Percentiles rank a stretch among this genome's conserved stretches.
phyloP scores from a whole-genome alignment of 106 monocot genomes.

The Iris macrosiphon region DNA sequence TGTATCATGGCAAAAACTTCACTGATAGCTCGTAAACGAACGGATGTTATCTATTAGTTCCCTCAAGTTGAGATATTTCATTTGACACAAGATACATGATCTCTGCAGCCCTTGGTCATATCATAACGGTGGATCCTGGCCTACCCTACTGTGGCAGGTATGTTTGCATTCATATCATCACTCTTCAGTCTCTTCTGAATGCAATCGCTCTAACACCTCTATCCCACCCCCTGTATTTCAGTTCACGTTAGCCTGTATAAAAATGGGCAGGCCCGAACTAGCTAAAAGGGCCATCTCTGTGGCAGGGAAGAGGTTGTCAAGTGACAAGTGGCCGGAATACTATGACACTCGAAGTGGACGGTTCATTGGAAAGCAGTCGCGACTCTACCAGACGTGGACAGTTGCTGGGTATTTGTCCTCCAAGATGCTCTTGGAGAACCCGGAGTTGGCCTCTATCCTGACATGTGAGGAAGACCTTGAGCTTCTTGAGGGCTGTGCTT shows the following conservation, averaged over 20 bases:
- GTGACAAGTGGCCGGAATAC: conserved; percentile 77
- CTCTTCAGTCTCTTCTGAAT: too few relatives aligned
- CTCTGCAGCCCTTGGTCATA: conserved; percentile 74
- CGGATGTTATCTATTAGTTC: too few relatives aligned
- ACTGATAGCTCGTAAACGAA: too few relatives aligned
- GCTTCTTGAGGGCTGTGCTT: conserved; percentile 59
- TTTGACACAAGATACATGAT: too few relatives aligned
- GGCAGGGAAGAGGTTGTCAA: conserved; percentile 53
- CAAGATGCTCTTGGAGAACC: conserved; percentile 69
- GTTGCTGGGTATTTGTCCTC: conserved; percentile 72
- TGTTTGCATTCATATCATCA: too few relatives aligned
- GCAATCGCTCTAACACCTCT: too few relatives aligned
- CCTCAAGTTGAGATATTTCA: too few relatives aligned
- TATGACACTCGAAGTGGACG: conserved; percentile 50
- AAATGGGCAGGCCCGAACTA: conserved; percentile 54
- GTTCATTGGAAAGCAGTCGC: conserved; percentile 77
- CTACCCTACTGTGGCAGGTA: conserved; percentile 83
- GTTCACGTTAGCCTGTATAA: conserved; percentile 77
- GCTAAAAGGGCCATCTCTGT: conserved; percentile 36
- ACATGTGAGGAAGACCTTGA: conserved; percentile 86
- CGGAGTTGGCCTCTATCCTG: conserved; percentile 60
- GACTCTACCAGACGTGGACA: conserved; percentile 84
- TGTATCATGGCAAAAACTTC: too few relatives aligned
- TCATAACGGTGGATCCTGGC: conserved; percentile 86
- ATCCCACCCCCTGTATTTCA: too few relatives aligned